Base-by-base conservation (phyloP, 148 eudicot genomes). In the Amaranthus hypochondriacus region DNA sequence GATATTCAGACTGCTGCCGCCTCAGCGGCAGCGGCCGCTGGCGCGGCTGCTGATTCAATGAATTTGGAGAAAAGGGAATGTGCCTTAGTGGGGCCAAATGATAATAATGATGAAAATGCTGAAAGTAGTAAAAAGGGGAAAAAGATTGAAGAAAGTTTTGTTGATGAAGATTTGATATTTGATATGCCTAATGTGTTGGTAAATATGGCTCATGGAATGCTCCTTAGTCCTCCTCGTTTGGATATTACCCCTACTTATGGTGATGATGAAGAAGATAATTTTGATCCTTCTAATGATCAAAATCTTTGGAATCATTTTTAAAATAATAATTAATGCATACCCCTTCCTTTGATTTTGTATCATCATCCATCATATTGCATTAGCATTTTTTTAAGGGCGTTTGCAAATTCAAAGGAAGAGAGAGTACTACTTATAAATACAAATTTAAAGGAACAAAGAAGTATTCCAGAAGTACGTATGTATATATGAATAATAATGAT, bases 141-240 rank as follows among this genome's bases (percentile, higher is more conserved):
- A 4, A 72, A 12, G 15, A 18, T 44, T 11, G 70, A 58, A 13
- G 62, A 66, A 15, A 8, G 56, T 55, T 84, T 75, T 79, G 76
- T 86, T 7, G 96, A 90, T 62, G 92, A 88, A 81, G 91, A 88
- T 81, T 60, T 90, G 87, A 78, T 90, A 47, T 90, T 90, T 76
- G 92, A 90, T 62, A 84, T 90, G 90, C 96, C 96, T 0, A 90
- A 90, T 86, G 88, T 90, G 62, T 86, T 90, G 59, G 79, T 51
- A 13, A 86, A 84, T 63, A 90, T 90, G 96, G 88, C 92, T 39
- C 71, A 90, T 48, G 96, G 96, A 47, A 90, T 90, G 96, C 84
- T 90, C 48, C 88, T 90, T 48, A 88, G 92, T 82, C 96, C 96
- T 55, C 96, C 96, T 6, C 81, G 88, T 4, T 47, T 80, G 18